Evolutionary conservation across 805 yeast genomes (phyloP).

Genomic region (Sugiyamaella chiloensis): DNA sequence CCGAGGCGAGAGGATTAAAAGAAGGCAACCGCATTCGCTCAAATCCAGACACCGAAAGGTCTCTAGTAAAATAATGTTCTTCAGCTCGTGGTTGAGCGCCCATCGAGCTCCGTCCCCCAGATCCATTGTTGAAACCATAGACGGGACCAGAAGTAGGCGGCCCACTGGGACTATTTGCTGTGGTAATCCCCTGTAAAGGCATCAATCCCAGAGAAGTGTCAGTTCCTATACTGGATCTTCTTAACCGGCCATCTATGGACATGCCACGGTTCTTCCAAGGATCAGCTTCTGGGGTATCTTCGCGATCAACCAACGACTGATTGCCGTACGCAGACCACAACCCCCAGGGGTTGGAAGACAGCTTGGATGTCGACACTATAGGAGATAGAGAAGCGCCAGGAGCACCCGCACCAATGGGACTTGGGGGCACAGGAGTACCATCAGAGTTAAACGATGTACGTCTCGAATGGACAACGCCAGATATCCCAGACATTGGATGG

Average conservation of each 20-base stretch:
- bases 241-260: not conserved
- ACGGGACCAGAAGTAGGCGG: no score
- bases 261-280: not conserved
- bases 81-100: constrained; percentile 2
- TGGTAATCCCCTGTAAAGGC: no score
- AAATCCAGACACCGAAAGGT: constrained; percentile 2
- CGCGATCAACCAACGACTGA: not conserved
- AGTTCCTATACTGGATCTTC: not conserved
- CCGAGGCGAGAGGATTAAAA: not conserved
- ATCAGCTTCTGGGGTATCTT: not conserved
- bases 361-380: not conserved
- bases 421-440: constrained; percentile 1
- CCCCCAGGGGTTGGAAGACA: not conserved
- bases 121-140: not conserved
- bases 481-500: constrained; percentile 1
- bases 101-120: constrained; percentile 3
- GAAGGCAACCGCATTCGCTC: not conserved
- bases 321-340: constrained; percentile 2
- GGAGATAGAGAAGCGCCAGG: constrained; percentile 3
- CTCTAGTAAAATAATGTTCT: not conserved
- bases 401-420: constrained; percentile 1
- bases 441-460: constrained; percentile 1
- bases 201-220: not conserved
- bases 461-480: not conserved
- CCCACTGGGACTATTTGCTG: no score